A percentile compares a stretch with the other conserved stretches of the same genome.
Conservation (phyloP, 2,329 filamentous ascomycete species). For the Sporothrix globosa region DNA sequence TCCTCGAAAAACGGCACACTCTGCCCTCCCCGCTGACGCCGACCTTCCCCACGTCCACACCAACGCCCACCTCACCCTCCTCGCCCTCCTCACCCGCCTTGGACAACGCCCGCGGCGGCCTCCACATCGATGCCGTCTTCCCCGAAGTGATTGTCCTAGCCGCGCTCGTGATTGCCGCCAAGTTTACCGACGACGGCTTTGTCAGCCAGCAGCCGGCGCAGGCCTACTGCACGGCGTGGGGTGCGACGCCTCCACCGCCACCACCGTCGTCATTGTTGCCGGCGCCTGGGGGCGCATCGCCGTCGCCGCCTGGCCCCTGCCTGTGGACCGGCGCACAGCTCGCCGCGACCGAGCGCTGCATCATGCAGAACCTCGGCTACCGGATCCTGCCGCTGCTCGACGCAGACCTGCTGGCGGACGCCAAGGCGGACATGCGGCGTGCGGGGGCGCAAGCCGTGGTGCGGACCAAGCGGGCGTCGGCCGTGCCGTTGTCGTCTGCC, state of each 20-base stretch:
- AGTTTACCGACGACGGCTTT: constrained; percentile 65
- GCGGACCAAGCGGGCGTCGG: constrained; percentile 8
- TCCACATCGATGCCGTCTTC: constrained; percentile 63
- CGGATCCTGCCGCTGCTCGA: constrained; percentile 64
- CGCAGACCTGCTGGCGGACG: constrained; percentile 59
- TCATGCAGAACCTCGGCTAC: constrained; percentile 67
- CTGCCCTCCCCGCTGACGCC: constrained; percentile 47
- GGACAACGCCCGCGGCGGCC: constrained; percentile 40
- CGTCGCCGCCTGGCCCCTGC: background rate
- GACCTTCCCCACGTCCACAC: constrained; percentile 38
- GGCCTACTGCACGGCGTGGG: constrained; percentile 60
- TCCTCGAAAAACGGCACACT: constrained; percentile 51
- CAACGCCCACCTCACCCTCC: background rate
- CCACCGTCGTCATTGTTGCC: background rate
- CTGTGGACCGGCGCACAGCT: constrained; percentile 65
- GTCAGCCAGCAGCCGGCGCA: constrained; percentile 58
- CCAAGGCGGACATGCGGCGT: constrained; percentile 66
- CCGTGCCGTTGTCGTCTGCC: background rate
- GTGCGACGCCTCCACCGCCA: constrained; percentile 37
- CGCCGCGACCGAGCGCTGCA: constrained; percentile 64
- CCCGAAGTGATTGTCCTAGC: constrained; percentile 67
- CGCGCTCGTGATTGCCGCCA: constrained; percentile 65
- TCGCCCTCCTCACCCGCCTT: constrained; percentile 39
- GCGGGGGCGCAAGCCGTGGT: constrained; percentile 47
- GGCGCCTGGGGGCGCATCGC: too few species aligned